Evolutionary conservation across 352 stramenopile species (phyloP).

Genomic region (Phytophthora ramorum): DNA sequence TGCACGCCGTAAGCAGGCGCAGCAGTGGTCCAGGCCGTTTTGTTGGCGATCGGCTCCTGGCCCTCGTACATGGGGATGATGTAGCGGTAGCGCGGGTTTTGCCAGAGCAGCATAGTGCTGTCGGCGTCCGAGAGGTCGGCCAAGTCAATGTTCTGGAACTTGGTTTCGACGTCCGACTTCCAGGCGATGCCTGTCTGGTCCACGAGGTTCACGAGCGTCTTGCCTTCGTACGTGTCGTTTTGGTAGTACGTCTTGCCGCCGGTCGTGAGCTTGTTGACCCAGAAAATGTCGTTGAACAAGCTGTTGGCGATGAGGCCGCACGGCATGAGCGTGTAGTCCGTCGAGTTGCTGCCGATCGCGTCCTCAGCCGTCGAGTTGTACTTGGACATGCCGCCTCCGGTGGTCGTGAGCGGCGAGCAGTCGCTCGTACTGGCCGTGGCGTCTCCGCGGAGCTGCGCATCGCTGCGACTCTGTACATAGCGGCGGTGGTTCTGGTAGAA

Average conservation of each 20-base stretch:
- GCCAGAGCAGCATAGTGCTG: conserved; percentile 78
- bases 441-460: conserved; percentile 89
- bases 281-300: conserved; percentile 97
- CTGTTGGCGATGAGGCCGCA: conserved; percentile 99
- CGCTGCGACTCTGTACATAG: conserved; percentile 93
- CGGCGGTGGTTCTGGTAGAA: conserved; percentile 99
- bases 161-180: conserved; percentile 95
- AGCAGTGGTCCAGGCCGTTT: conserved; percentile 80
- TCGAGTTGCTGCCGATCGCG: conserved; percentile 46
- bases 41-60: conserved; percentile 67
- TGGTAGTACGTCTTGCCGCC: conserved; percentile 65
- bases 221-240: conserved; percentile 56
- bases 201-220: conserved; percentile 86
- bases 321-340: conserved; percentile 92
- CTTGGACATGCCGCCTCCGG: conserved; percentile 48
- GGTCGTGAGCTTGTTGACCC: conserved; percentile 77
- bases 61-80: conserved; percentile 75
- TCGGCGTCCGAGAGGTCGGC: conserved; percentile 40
- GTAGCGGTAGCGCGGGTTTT: conserved; percentile 85
- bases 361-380: conserved; percentile 75
- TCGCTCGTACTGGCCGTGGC: conserved; percentile 63
- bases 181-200: conserved; percentile 97
- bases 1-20: conserved; percentile 90
- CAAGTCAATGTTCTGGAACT: conserved; percentile 94
- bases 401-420: conserved; percentile 84